Conservation (phyloP, 2,329 filamentous ascomycete genomes). For the Amauroascus verrucosus region DNA sequence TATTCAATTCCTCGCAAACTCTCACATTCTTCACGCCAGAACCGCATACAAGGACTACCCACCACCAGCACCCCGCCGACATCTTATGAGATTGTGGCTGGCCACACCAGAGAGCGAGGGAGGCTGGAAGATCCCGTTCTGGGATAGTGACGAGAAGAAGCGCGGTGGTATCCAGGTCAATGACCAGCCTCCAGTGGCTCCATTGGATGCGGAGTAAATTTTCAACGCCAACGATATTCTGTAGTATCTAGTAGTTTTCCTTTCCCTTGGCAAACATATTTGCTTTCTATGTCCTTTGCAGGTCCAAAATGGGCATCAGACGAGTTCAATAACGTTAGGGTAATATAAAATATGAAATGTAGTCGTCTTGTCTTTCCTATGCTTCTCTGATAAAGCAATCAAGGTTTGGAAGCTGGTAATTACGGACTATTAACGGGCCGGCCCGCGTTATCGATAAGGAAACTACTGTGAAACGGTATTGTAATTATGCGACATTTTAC, state of each 20-base stretch:
- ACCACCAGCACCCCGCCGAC: conserved; percentile 59
- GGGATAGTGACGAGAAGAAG: conserved; percentile 74
- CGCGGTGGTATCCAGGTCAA: conserved; percentile 81
- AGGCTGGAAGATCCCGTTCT: conserved; percentile 75
- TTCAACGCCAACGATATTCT: neutral
- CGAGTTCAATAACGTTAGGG: neutral
- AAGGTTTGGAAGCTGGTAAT: neutral
- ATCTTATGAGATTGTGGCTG: conserved; percentile 76
- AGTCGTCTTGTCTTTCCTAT: neutral
- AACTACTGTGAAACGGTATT: neutral
- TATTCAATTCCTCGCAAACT: conserved; percentile 76
- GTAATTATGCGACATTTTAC: conserved; percentile 4
- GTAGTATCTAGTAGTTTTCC: neutral
- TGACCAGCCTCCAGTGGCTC: conserved; percentile 62
- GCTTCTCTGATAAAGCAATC: neutral
- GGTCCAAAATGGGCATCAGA: neutral
- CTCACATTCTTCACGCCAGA: conserved; percentile 68
- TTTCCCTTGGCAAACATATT: neutral
- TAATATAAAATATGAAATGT: neutral
- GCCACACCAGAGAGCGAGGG: conserved; percentile 72
- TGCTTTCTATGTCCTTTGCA: neutral
- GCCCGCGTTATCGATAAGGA: neutral
- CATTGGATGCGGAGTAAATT: conserved; percentile 63
- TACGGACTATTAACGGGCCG: neutral
- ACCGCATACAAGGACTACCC: conserved; percentile 67